phyloP scores from a whole-genome alignment of 139 green algal species.

The Asterochloris sp. region DNA sequence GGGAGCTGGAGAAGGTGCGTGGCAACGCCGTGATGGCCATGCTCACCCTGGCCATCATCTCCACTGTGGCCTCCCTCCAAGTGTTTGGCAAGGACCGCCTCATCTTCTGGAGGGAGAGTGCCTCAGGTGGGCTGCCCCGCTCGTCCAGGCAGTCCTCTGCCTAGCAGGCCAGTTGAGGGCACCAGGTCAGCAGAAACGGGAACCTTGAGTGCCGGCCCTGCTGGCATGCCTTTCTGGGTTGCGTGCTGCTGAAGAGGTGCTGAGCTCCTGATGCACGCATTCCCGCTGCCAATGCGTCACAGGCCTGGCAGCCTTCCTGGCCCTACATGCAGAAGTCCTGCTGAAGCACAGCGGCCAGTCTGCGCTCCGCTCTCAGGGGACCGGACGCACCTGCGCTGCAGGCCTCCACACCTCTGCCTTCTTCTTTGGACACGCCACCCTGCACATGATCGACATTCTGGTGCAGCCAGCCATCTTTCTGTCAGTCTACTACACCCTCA shows the following conservation, averaged over 20 bases:
- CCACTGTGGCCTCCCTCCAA: constrained; percentile 30
- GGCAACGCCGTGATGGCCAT: constrained; percentile 36
- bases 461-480: constrained; percentile 51
- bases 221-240: too few species aligned
- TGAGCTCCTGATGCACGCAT: too few species aligned
- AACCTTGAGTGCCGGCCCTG: too few species aligned
- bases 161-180: too few species aligned
- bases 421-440: constrained; percentile 38
- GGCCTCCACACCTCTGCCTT: constrained; percentile 31
- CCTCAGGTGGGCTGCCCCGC: constrained; percentile 21
- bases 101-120: constrained; percentile 48
- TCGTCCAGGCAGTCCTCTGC: too few species aligned
- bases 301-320: too few species aligned
- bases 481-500: constrained; percentile 48
- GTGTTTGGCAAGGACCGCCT: constrained; percentile 49
- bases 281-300: too few species aligned
- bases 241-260: too few species aligned
- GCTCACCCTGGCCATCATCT: constrained; percentile 39
- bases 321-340: too few species aligned
- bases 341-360: too few species aligned
- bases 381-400: neutral
- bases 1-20: constrained; percentile 26
- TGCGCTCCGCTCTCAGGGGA: too few species aligned
- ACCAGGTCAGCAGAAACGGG: too few species aligned
- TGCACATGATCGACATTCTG: constrained; percentile 41